Conservation (phyloP, 495 filamentous ascomycete genomes). For the Neurospora pannonica region DNA sequence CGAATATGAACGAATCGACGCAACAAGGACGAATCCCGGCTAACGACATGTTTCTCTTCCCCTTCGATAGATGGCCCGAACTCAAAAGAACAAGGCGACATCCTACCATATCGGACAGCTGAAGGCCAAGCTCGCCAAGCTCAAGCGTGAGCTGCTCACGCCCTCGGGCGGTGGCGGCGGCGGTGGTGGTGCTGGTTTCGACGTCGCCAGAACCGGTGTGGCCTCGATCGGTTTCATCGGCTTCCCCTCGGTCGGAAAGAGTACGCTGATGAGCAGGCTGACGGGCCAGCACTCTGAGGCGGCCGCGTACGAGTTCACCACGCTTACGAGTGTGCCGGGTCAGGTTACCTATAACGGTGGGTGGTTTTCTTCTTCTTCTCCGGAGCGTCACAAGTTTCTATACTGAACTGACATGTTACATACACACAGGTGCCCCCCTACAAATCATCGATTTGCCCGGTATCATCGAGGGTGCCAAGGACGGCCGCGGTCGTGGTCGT, state of each 20-base stretch:
- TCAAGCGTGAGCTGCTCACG: conserved; percentile 91
- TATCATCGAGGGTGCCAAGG: conserved; percentile 98
- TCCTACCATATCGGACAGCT: conserved; percentile 82
- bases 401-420: neutral
- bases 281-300: conserved; percentile 96
- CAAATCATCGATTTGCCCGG: conserved; percentile 98
- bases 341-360: conserved; percentile 87
- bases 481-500: conserved; percentile 94
- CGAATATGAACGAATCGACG: neutral
- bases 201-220: conserved; percentile 95
- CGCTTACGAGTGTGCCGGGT: conserved; percentile 91
- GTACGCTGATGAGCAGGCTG: conserved; percentile 87
- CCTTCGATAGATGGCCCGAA: conserved; percentile 67
- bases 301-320: conserved; percentile 97
- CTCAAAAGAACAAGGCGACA: conserved; percentile 97
- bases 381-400: neutral
- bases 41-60: neutral
- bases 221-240: conserved; percentile 81
- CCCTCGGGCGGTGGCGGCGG: conserved; percentile 74
- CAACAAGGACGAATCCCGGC: neutral
- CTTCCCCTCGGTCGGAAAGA: conserved; percentile 97
- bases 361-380: neutral
- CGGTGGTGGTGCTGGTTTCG: conserved; percentile 84
- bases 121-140: conserved; percentile 96
- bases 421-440: conserved; percentile 64